Percentiles rank a stretch among this genome's conserved stretches.
Evolutionary conservation across 495 filamentous ascomycete genomes (phyloP).

Genomic region (Hyaloscypha variabilis): DNA sequence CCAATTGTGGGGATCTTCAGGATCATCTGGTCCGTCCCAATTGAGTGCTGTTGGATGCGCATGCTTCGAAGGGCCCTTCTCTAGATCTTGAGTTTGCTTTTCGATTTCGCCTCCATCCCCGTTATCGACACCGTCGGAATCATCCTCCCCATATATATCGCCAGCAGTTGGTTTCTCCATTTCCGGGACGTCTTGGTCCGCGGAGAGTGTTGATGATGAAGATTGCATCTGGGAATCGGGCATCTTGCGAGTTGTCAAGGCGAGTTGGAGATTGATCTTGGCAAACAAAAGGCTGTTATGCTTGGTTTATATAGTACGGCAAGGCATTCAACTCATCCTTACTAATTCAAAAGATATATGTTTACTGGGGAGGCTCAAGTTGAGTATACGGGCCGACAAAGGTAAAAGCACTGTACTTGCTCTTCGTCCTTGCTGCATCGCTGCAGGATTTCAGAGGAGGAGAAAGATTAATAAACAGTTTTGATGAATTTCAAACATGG

Average conservation of each 20-base stretch:
- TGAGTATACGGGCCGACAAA: too few species aligned
- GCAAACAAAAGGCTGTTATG: too few species aligned
- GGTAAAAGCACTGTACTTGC: too few species aligned
- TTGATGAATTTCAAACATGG: too few species aligned
- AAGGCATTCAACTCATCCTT: not conserved
- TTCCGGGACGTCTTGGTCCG: not conserved
- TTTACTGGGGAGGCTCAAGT: too few species aligned
- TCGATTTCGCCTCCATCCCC: not conserved
- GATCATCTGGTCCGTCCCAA: constrained; percentile 58
- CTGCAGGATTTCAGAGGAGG: too few species aligned
- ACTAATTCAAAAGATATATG: not conserved
- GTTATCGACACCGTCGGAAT: not conserved
- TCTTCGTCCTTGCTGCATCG: too few species aligned
- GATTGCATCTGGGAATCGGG: not conserved
- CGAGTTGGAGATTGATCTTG: not conserved
- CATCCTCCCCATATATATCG: not conserved
- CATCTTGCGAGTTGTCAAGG: not conserved
- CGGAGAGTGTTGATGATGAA: not conserved
- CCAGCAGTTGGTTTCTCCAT: not conserved
- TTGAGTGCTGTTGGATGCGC: constrained; percentile 27
- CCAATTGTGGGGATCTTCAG: constrained; percentile 66
- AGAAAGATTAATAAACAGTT: too few species aligned
- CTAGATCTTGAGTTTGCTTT: not conserved
- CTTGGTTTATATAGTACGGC: not conserved
- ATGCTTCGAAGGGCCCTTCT: not conserved